Evolutionary conservation across 345 rosid genomes (phyloP).

Genomic region (Brassica incana): DNA sequence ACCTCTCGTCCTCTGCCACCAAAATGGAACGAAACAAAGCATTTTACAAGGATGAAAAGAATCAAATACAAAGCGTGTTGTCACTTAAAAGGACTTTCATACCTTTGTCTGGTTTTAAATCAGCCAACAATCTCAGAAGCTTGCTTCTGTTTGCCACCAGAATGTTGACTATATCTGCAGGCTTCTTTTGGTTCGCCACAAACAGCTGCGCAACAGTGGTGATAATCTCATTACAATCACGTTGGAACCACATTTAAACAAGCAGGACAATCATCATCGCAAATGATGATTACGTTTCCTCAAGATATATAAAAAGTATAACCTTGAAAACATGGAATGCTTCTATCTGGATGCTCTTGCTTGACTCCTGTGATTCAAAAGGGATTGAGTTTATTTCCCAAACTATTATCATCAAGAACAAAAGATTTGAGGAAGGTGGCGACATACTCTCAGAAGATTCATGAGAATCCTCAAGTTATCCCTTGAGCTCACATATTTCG

Average conservation of each 20-base stretch:
- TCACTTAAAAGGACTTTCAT: constrained; percentile 9
- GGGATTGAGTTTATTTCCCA: background rate
- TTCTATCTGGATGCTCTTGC: constrained; percentile 97
- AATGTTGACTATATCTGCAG: constrained; percentile 62
- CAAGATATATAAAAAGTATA: constrained; percentile 14
- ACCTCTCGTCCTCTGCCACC: constrained; percentile 86
- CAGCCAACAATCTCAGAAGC: constrained; percentile 71
- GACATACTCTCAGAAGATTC: constrained; percentile 87
- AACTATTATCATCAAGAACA: constrained; percentile 12
- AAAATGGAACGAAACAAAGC: background rate
- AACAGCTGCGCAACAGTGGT: constrained; percentile 48
- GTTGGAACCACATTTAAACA: background rate
- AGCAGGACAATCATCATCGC: background rate
- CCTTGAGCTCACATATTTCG: constrained; percentile 85
- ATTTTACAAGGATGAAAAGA: background rate
- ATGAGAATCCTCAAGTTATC: constrained; percentile 90
- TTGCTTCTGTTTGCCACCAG: constrained; percentile 67
- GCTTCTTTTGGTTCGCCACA: constrained; percentile 80
- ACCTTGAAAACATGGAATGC: constrained; percentile 99
- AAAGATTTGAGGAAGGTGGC: background rate
- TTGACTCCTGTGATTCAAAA: constrained; percentile 67
- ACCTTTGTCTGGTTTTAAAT: constrained; percentile 77
- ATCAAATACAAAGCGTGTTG: background rate
- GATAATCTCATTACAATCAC: constrained; percentile 19
- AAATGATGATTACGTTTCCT: background rate